Evolutionary conservation across 75 land plant species (phyloP), one percentile per base, ranked within the genome.

Genomic region (Larix kaempferi): DNA sequence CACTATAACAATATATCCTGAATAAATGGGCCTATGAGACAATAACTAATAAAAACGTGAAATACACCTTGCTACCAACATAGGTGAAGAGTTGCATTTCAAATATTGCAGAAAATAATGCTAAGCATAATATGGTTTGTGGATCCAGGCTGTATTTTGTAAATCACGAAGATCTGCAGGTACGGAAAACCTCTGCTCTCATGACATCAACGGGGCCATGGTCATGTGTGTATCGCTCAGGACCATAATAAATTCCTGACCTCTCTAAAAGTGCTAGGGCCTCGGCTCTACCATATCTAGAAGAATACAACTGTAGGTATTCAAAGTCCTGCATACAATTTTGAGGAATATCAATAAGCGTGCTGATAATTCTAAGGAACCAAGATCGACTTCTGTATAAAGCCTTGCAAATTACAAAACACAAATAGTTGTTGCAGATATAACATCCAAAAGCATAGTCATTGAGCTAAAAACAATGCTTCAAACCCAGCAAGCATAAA

Each of bases 161-260:
- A 73, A 52, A 26, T 74, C 74, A 79, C 56, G 57, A 85, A 14
- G 74, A 55, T 82, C 86, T 59, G 74, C 93, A 92, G n/a, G 90
- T 33, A 29, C 82, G 88, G 78, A 81, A 96, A 52, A 96, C 82
- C 75, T 96, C 98, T 59, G 89, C 90, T 71, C 99, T 85, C 89
- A 96, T 88, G 2, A 89, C 65, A 76, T 96, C 99, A 65, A 96
- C 78, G 4, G 99, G 89, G 73, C 85, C 84, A 78, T 96, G 99
- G 33, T 95, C 98, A 74, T 77, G 85, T 14, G 99, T 91, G 82
- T 96, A 96, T 19, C 88, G 87, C 57, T 96, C 98, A 27, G 99
- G 99, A 37, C 99, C 95, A 16, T 78, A 66, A 73, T 96, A 96
- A 71, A 91, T 85, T 15, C 99, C 99, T 19, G 95, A 90, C 73